A percentile compares a stretch with the other conserved stretches of the same genome.
Conservation (phyloP, 2,329 filamentous ascomycete species). For the Plenodomus lindquistii region DNA sequence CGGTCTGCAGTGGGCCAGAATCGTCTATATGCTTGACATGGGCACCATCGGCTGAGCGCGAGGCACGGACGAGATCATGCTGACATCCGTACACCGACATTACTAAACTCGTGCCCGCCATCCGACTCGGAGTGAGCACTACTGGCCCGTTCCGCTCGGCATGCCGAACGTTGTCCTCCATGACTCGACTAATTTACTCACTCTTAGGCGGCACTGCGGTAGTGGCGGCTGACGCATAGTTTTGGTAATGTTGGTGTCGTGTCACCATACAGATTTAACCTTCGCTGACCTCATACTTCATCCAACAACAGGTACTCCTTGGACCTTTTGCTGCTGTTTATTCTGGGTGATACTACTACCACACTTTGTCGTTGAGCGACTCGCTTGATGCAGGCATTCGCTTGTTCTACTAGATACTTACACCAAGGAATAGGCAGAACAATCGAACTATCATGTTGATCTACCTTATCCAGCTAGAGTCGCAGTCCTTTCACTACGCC, state of each 20-base stretch:
- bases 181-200: constrained; percentile 1
- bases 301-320: no score
- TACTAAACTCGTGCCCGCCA: constrained; percentile 12
- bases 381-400: no score
- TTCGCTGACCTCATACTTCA: no score
- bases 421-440: no score
- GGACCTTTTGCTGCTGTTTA: no score
- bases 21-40: not conserved
- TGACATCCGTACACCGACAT: constrained; percentile 20
- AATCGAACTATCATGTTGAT: no score
- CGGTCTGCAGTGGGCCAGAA: no score
- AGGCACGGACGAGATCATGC: not conserved
- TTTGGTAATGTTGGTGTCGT: constrained; percentile 7
- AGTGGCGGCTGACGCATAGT: constrained; percentile 17
- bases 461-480: no score
- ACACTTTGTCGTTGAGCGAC: no score
- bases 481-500: no score
- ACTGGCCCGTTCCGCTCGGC: constrained; percentile 14
- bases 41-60: not conserved
- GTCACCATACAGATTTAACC: constrained; percentile 2
- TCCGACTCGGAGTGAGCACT: constrained; percentile 5
- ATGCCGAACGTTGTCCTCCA: constrained; percentile 19
- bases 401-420: no score
- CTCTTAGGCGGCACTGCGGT: constrained; percentile 10
- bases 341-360: no score